These are phyloP conservation scores for Fusarium vanettenii DNA, from an alignment of 2,329 filamentous ascomycete species.

Conservation along the genomic window DNA sequence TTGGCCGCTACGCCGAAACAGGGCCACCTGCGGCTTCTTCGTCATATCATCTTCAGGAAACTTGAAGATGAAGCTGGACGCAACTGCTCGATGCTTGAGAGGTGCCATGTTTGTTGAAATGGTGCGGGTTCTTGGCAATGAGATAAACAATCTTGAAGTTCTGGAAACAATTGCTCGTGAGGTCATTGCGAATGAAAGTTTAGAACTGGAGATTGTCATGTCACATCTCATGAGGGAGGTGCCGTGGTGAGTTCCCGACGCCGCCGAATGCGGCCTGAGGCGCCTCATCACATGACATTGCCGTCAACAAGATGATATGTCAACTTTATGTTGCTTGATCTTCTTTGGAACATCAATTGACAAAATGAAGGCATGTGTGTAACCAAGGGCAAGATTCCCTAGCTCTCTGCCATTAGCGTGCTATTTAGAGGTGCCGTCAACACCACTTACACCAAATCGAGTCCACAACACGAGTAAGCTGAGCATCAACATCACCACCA, in stretches of 20 bases:
- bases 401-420: background rate
- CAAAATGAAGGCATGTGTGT: background rate
- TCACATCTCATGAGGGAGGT: background rate
- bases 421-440: background rate
- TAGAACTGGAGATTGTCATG: background rate
- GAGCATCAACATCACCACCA: background rate
- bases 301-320: background rate
- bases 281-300: background rate
- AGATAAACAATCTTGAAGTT: background rate
- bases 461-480: background rate
- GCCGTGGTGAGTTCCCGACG: background rate
- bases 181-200: slow-evolving; percentile 1
- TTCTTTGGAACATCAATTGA: background rate
- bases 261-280: background rate
- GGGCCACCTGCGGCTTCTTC: slow-evolving; percentile 62
- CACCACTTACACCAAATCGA: background rate
- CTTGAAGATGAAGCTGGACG: slow-evolving; percentile 64
- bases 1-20: slow-evolving; percentile 70
- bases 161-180: background rate
- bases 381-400: background rate
- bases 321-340: background rate
- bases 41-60: slow-evolving; percentile 49
- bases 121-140: background rate
- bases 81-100: slow-evolving; percentile 53
- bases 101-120: slow-evolving; percentile 32